Conservation (phyloP, 345 rosid species). For the Eucalyptus virginea region DNA sequence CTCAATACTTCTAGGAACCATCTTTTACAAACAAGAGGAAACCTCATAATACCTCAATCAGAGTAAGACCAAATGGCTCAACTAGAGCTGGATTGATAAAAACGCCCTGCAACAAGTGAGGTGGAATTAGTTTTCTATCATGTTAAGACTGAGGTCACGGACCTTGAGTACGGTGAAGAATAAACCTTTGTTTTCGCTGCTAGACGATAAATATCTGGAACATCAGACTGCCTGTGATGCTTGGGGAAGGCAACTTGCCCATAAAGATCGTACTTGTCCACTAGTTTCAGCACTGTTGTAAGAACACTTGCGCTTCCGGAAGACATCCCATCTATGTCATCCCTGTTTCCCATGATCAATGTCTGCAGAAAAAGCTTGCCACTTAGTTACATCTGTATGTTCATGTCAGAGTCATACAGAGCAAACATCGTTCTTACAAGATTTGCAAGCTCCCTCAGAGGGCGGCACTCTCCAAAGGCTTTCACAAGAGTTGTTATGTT, state of each 20-base stretch:
- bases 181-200: slow-evolving; percentile 83
- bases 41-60: slow-evolving; percentile 54
- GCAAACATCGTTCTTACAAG: slow-evolving; percentile 34
- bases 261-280: slow-evolving; percentile 91
- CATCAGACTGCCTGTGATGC: slow-evolving; percentile 95
- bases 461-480: slow-evolving; percentile 94
- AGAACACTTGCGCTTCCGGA: slow-evolving; percentile 77
- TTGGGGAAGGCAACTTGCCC: slow-evolving; percentile 93
- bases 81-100: slow-evolving; percentile 96
- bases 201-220: slow-evolving; percentile 91
- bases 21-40: not conserved
- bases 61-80: slow-evolving; percentile 95
- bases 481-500: slow-evolving; percentile 85
- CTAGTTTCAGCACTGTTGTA: slow-evolving; percentile 66
- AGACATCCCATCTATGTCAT: slow-evolving; percentile 80
- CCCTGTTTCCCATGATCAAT: slow-evolving; percentile 90
- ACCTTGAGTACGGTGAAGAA: not conserved
- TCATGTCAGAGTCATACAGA: not conserved
- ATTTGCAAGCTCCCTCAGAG: slow-evolving; percentile 87
- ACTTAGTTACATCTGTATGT: not conserved
- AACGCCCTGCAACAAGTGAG: slow-evolving; percentile 54
- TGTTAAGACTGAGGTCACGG: not conserved
- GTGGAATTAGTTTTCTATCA: not conserved
- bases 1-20: not conserved
- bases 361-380: slow-evolving; percentile 29